These are phyloP conservation scores for Hyaloscypha finlandica DNA, from an alignment of 495 filamentous ascomycete species.

Conservation along the genomic window DNA sequence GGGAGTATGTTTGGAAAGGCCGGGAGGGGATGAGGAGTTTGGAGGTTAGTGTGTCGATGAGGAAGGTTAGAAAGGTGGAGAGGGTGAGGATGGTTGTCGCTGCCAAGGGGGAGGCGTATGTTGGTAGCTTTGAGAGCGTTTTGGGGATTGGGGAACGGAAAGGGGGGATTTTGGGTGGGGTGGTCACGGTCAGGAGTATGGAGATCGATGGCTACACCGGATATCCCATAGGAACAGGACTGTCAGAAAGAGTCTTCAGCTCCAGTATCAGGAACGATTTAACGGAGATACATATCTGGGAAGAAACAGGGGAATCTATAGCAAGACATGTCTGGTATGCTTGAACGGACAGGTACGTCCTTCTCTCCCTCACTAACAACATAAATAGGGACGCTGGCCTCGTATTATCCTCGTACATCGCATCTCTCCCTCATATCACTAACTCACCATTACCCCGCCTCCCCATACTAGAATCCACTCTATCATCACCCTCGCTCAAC, in stretches of 20 bases:
- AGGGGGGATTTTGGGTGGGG: constrained; percentile 11
- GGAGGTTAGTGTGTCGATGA: constrained; percentile 22
- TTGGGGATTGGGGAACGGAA: constrained; percentile 38
- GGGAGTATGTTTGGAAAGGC: constrained; percentile 51
- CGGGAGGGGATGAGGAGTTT: constrained; percentile 29
- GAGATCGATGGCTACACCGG: constrained; percentile 11
- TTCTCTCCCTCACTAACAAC: constrained; percentile 17
- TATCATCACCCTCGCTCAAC: constrained; percentile 38
- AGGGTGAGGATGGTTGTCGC: constrained; percentile 24
- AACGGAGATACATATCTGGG: constrained; percentile 55
- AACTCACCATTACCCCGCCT: background rate
- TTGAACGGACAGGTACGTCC: constrained; percentile 36
- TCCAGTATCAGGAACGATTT: background rate
- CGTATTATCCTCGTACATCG: constrained; percentile 51
- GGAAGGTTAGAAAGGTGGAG: background rate
- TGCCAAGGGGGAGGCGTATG: constrained; percentile 18
- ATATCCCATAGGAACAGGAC: background rate
- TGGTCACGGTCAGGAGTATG: constrained; percentile 29
- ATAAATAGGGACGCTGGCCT: constrained; percentile 68
- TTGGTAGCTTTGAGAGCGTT: constrained; percentile 51
- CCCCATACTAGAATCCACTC: background rate
- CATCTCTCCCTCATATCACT: constrained; percentile 14
- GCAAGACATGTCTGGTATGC: constrained; percentile 90
- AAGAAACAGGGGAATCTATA: constrained; percentile 94
- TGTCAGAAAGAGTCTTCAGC: constrained; percentile 27